These are phyloP conservation scores for Cyphellophora europaea DNA, from an alignment of 2,329 filamentous ascomycete species.

Conservation along the genomic window DNA sequence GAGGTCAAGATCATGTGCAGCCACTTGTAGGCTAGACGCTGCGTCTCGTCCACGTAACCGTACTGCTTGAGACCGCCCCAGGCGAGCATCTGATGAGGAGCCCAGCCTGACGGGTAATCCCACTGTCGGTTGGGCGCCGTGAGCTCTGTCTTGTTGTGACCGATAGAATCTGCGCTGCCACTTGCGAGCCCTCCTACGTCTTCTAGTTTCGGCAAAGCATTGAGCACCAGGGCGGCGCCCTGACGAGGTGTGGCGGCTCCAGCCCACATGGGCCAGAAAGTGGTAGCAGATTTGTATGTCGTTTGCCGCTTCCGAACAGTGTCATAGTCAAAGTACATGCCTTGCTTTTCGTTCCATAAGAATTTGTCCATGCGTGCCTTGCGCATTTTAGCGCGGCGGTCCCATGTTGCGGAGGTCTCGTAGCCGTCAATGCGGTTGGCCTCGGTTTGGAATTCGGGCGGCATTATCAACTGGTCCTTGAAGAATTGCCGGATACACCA, in stretches of 20 bases:
- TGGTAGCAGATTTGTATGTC: slow-evolving; percentile 83
- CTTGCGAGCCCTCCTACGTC: slow-evolving; percentile 78
- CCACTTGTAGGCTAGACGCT: slow-evolving; percentile 91
- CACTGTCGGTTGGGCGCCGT: slow-evolving; percentile 90
- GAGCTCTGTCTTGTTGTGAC: slow-evolving; percentile 63
- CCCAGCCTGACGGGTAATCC: slow-evolving; percentile 98
- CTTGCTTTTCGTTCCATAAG: slow-evolving; percentile 82
- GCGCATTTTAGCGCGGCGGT: slow-evolving; percentile 74
- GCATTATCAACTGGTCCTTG: slow-evolving; percentile 71
- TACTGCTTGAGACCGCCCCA: slow-evolving; percentile 91
- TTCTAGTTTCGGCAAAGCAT: slow-evolving; percentile 80
- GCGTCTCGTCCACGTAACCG: slow-evolving; percentile 81
- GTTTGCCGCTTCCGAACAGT: slow-evolving; percentile 71
- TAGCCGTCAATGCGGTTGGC: slow-evolving; percentile 56
- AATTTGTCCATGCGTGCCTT: slow-evolving; percentile 85
- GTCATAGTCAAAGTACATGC: slow-evolving; percentile 98
- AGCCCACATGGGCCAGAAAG: slow-evolving; percentile 96
- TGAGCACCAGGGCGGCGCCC: slow-evolving; percentile 71
- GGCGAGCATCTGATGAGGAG: slow-evolving; percentile 94
- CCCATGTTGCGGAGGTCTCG: slow-evolving; percentile 81
- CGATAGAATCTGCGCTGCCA: slow-evolving; percentile 82
- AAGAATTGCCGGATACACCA: slow-evolving; percentile 78
- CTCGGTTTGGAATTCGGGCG: slow-evolving; percentile 67
- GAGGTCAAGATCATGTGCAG: slow-evolving; percentile 97
- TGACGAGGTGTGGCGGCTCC: slow-evolving; percentile 78